Conservation (phyloP, 164 flowering plant species). For the Hamamelis virginiana region DNA sequence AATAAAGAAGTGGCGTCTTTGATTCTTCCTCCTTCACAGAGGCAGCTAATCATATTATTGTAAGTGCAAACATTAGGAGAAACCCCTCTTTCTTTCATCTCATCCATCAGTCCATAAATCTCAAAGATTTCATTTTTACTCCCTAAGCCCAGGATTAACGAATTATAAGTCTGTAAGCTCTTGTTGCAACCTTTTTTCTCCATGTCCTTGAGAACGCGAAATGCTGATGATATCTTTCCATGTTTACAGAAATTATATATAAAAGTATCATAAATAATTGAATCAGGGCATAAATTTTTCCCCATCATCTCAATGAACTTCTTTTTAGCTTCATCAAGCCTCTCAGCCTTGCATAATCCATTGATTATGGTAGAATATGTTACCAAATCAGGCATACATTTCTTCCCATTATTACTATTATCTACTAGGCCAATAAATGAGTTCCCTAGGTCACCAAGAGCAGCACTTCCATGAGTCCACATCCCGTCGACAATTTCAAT, state of each 20-base stretch:
- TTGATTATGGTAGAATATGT: constrained; percentile 74
- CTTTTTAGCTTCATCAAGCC: constrained; percentile 83
- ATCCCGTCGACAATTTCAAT: constrained; percentile 66
- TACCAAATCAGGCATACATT: constrained; percentile 72
- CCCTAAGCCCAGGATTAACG: constrained; percentile 72
- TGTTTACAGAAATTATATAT: constrained; percentile 61
- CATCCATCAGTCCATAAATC: constrained; percentile 68
- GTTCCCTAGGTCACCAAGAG: constrained; percentile 76
- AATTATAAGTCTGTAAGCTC: constrained; percentile 70
- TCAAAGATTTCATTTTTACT: constrained; percentile 66
- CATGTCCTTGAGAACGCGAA: constrained; percentile 90
- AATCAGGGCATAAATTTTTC: constrained; percentile 68
- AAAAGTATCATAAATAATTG: constrained; percentile 61
- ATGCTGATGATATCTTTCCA: constrained; percentile 80
- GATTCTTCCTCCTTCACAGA: constrained; percentile 64
- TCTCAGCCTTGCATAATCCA: constrained; percentile 73
- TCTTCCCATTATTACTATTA: constrained; percentile 38
- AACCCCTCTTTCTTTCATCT: constrained; percentile 75
- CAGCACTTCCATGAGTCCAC: constrained; percentile 91
- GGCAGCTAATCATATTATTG: constrained; percentile 58
- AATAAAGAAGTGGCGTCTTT: constrained; percentile 64
- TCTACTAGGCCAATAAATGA: constrained; percentile 63
- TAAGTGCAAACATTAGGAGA: constrained; percentile 67
- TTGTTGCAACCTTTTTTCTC: constrained; percentile 73
- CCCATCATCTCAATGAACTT: constrained; percentile 76